Conservation (phyloP, 192 early-diverging fungal genomes). For the Entomortierella parvispora region DNA sequence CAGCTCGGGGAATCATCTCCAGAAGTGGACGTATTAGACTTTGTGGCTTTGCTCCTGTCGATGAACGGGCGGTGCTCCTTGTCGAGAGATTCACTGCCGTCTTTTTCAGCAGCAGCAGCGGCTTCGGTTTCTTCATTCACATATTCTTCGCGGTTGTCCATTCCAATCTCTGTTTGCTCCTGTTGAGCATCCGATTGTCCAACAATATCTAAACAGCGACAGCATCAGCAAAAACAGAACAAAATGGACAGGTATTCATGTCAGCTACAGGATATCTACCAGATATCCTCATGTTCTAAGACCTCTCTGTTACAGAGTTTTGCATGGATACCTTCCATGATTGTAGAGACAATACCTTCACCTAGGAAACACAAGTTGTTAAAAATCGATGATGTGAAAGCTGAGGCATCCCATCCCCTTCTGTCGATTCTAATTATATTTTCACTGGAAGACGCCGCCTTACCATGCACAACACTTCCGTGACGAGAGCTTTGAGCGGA, state of each 20-base stretch:
- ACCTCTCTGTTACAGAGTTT: too few relatives aligned
- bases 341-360: slow-evolving; percentile 11
- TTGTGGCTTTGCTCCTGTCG: too few relatives aligned
- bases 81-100: too few relatives aligned
- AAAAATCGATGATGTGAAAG: too few relatives aligned
- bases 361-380: neutral
- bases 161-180: slow-evolving; percentile 5
- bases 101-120: too few relatives aligned
- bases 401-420: too few relatives aligned
- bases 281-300: neutral
- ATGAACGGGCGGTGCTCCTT: too few relatives aligned
- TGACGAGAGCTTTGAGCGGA: neutral
- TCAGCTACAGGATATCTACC: neutral
- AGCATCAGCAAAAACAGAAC: too few relatives aligned
- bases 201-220: neutral
- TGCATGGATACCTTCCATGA: neutral
- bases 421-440: too few relatives aligned
- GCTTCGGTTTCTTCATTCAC: neutral
- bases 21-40: neutral
- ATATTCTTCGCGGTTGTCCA: slow-evolving; percentile 14
- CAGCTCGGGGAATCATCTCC: too few relatives aligned
- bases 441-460: too few relatives aligned
- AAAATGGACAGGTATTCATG: neutral
- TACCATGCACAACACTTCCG: neutral
- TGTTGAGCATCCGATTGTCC: slow-evolving; percentile 8